Conservation (phyloP, 139 green algal species). For the Chlorella sp. region DNA sequence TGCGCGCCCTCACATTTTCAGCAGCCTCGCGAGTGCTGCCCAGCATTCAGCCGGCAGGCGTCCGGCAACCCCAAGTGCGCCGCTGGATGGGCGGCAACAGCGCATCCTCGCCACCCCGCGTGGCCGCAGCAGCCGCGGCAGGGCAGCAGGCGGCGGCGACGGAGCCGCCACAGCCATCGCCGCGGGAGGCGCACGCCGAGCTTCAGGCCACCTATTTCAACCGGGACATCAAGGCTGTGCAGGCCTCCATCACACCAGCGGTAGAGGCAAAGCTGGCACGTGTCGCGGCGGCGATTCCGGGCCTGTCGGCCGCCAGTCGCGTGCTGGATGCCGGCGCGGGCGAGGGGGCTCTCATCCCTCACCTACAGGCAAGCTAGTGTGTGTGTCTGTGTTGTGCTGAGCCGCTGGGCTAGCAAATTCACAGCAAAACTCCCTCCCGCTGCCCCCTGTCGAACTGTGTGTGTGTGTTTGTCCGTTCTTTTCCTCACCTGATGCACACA, state of each 20-base stretch:
- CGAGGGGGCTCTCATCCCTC: slow-evolving; percentile 70
- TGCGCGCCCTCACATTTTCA: not conserved
- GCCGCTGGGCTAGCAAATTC: too few species aligned
- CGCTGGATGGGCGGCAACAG: not conserved
- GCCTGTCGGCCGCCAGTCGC: slow-evolving; percentile 47
- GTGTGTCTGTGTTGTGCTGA: too few species aligned
- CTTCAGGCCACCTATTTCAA: slow-evolving; percentile 34
- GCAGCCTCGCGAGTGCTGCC: not conserved
- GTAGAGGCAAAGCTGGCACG: slow-evolving; percentile 43
- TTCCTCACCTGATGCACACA: not conserved
- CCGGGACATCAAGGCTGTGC: not conserved
- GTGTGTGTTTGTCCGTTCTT: too few species aligned
- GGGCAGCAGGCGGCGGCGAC: not conserved
- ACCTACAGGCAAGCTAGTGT: slow-evolving; percentile 44
- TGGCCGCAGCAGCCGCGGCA: not conserved
- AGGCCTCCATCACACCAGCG: slow-evolving; percentile 29
- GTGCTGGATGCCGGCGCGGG: slow-evolving; percentile 75
- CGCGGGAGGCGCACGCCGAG: slow-evolving; percentile 11
- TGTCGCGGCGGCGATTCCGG: slow-evolving; percentile 49
- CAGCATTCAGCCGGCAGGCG: not conserved
- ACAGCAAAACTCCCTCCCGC: not conserved
- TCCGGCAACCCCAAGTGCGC: too few species aligned
- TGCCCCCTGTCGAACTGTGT: too few species aligned
- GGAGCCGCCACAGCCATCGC: not conserved
- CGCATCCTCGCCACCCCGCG: not conserved